Base-by-base conservation (phyloP, 345 rosid genomes). In the Aurinia saxatilis region DNA sequence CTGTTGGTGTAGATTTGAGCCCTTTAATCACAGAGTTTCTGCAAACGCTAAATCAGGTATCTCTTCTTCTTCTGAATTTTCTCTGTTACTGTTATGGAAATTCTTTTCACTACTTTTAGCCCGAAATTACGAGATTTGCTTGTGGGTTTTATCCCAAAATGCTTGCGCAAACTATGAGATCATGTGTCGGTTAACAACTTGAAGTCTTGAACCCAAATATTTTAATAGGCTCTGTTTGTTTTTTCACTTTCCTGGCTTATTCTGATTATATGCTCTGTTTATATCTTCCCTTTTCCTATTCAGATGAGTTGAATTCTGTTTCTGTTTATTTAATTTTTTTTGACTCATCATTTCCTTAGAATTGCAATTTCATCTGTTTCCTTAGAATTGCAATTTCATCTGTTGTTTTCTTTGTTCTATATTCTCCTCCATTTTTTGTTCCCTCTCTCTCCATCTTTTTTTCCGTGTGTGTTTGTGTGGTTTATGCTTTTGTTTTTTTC, bases 11-110 rank as follows among this genome's bases (percentile, higher is more conserved):
- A 76, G 78, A 51, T 73, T 83, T 79, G 84, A 91, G 73, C 78
- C 85, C 68, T 77, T 88, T 17, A 76, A 84, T 54, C 81, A 83
- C 78, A 84, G 77, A 80, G 95, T 91, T 45, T 91, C 95, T 21
- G 73, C 98, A 37, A 88, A 82, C 82, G 84, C 89, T 54, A 91
- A 91, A 76, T 75, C 92, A 84, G 98, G 98, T 91, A 75, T 60
- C 17, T 46, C 31, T 64, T 60, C 17, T 15, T 50, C 21, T 10
- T 23, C 52, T 53, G 65, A 3, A 31, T 48, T 23, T 23, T 9
- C 2, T 37, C 4, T 70, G 14, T 38, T 46, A 35, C 40, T 70
- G 30, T 60, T 35, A 52, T 61, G 60, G 73, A 9, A 31, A 33
- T 11, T n/a, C n/a, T 7, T 5, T 8, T 39, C n/a, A n/a, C 7